These are phyloP conservation scores for Populus alba DNA, from an alignment of 345 rosid genomes.

Conservation along the genomic window DNA sequence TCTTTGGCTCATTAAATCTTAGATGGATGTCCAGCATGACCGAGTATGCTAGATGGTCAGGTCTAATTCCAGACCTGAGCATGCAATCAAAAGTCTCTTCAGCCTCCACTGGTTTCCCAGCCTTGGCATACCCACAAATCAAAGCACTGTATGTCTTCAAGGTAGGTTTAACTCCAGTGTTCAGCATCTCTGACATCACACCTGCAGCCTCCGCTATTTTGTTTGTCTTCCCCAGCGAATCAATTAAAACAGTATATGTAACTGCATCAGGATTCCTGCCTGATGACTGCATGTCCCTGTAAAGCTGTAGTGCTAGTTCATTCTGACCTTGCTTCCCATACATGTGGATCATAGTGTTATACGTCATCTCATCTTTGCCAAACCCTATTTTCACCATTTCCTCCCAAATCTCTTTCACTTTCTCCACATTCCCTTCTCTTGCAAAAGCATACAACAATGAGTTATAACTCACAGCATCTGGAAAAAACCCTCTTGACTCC, in stretches of 20 bases:
- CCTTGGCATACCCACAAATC: conserved; percentile 93
- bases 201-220: conserved; percentile 66
- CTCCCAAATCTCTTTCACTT: conserved; percentile 64
- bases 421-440: conserved; percentile 70
- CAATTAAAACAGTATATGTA: conserved; percentile 87
- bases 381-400: conserved; percentile 79
- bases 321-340: conserved; percentile 82
- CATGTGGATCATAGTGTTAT: conserved; percentile 93
- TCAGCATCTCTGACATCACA: conserved; percentile 91
- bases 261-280: conserved; percentile 79
- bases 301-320: conserved; percentile 72
- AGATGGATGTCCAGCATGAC: conserved; percentile 79
- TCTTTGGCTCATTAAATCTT: conserved; percentile 56
- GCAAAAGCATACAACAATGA: conserved; percentile 96
- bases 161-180: conserved; percentile 74
- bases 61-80: conserved; percentile 72
- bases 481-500: conserved; percentile 69
- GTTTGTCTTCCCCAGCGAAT: conserved; percentile 84
- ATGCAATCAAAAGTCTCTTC: conserved; percentile 74
- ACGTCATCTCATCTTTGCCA: conserved; percentile 82
- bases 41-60: conserved; percentile 79
- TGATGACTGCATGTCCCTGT: conserved; percentile 70
- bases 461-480: conserved; percentile 88
- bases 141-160: conserved; percentile 89
- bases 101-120: conserved; percentile 76